Evolutionary conservation across 345 rosid genomes (phyloP).

Genomic region (Boechera retrofracta): DNA sequence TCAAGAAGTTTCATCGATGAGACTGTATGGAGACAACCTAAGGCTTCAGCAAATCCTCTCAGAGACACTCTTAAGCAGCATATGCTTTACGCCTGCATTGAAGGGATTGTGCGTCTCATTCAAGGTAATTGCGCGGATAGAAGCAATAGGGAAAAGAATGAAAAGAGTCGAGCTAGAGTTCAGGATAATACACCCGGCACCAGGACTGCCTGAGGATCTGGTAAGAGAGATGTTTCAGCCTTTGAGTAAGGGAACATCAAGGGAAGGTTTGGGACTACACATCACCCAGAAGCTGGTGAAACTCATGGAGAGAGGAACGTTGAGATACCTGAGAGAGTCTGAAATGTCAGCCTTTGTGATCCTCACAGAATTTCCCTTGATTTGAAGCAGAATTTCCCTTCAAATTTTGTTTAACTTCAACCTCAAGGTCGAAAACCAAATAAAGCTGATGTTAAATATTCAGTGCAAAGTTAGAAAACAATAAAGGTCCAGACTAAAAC

Average conservation of each 20-base stretch:
- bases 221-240: constrained; percentile 75
- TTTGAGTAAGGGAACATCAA: constrained; percentile 52
- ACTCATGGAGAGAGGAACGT: constrained; percentile 74
- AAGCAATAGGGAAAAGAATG: constrained; percentile 65
- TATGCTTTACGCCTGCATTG: constrained; percentile 62
- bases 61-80: constrained; percentile 59
- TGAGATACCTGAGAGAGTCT: constrained; percentile 77
- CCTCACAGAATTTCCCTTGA: constrained; percentile 68
- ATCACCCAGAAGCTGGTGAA: constrained; percentile 76
- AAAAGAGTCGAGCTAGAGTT: constrained; percentile 79
- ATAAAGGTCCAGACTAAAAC: no score
- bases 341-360: constrained; percentile 71
- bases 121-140: constrained; percentile 53
- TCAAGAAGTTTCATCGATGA: constrained; percentile 57
- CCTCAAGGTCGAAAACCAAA: no score
- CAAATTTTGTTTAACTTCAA: no score
- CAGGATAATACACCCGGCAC: constrained; percentile 81
- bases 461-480: no score
- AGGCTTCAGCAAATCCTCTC: constrained; percentile 89
- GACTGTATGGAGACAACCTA: constrained; percentile 67
- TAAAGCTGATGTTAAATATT: no score
- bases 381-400: constrained; percentile 9
- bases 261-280: constrained; percentile 85
- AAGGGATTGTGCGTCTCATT: constrained; percentile 61
- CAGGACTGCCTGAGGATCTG: constrained; percentile 74